phyloP scores from a whole-genome alignment of 2,329 filamentous ascomycete species.

The Pyricularia pennisetigena region DNA sequence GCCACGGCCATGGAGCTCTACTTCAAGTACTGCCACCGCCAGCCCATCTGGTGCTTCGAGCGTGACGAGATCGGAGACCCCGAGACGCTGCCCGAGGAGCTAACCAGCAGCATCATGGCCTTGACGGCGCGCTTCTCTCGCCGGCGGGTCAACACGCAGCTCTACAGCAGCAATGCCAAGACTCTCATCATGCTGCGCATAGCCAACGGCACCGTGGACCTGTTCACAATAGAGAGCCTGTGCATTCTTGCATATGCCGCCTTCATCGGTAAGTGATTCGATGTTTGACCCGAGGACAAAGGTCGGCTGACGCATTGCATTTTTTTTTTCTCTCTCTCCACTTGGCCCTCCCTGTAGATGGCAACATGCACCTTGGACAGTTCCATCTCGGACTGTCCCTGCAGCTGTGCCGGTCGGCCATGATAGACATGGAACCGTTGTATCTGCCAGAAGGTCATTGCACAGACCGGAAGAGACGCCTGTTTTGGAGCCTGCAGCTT shows the following conservation, averaged over 20 bases:
- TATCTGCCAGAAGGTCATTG: constrained; percentile 24
- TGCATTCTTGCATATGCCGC: constrained; percentile 39
- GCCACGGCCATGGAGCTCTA: constrained; percentile 27
- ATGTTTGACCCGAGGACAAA: neutral
- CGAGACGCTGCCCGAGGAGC: constrained; percentile 21
- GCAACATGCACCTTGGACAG: constrained; percentile 35
- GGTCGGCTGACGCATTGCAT: neutral
- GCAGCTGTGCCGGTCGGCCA: constrained; percentile 39
- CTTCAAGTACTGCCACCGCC: constrained; percentile 32
- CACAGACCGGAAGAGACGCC: constrained; percentile 33
- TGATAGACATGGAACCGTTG: constrained; percentile 31
- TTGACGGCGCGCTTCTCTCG: constrained; percentile 1
- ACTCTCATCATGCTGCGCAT: constrained; percentile 36
- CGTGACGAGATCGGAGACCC: constrained; percentile 23
- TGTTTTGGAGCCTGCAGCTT: constrained; percentile 41
- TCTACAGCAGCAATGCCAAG: constrained; percentile 29
- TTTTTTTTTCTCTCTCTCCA: no score
- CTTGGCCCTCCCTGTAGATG: constrained; percentile 27
- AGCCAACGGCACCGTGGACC: constrained; percentile 37
- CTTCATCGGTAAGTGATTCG: constrained; percentile 30
- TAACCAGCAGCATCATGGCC: constrained; percentile 25
- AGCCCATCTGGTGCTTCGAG: constrained; percentile 35
- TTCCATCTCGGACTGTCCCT: constrained; percentile 39
- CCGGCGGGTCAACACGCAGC: constrained; percentile 1
- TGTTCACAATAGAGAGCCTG: constrained; percentile 38